Base-by-base conservation (phyloP, 768 basidiomycete species). In the Mycena metata region DNA sequence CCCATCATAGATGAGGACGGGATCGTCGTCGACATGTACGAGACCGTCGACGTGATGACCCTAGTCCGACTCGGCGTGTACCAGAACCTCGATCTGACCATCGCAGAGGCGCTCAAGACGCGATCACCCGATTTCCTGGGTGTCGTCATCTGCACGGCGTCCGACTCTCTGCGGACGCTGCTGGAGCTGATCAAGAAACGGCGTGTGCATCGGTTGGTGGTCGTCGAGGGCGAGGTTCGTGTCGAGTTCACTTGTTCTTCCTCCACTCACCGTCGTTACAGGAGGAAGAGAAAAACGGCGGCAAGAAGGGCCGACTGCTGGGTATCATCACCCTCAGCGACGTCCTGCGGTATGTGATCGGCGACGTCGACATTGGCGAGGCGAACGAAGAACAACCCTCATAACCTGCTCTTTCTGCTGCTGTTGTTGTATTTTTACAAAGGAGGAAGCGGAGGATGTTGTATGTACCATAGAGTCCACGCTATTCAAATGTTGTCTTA, bases 31-130 rank as follows among this genome's bases (percentile, higher is more conserved):
- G 96, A 99, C 77, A 81, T 99, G 54, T 99, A 98, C 77, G 98
- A 99, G 81, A 98, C 98, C 7, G 98, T 99, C 24, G 98, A 99
- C 83, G 97, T 99, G 56, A 97, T 99, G 69, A 98, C 96, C 9
- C 90, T 99, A 33, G 96, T 99, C 47, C 91, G 96, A 43, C 87
- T 95, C 51, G 96, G 96, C 49, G 95, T 92, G 26, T 99, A 99
- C 79, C 95, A 96, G 77, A 90, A 95, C n/a, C 88, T 99, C 19
- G 97, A 99, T 80, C 84, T 98, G 64, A 98, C 93, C 21, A 94
- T 99, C 72, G 89, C 90, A 42, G 93, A 97, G 79, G 98, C 98
- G 2, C 86, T 99, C 55, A 91, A 90, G 69, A 94, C 96, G 76
- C 92, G 98, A 17, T 92, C 95, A 16, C 88, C 94, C 10, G 97